These are phyloP conservation scores for Lichtheimia corymbifera DNA, from an alignment of 371 early-diverging fungal genomes.

Conservation along the genomic window DNA sequence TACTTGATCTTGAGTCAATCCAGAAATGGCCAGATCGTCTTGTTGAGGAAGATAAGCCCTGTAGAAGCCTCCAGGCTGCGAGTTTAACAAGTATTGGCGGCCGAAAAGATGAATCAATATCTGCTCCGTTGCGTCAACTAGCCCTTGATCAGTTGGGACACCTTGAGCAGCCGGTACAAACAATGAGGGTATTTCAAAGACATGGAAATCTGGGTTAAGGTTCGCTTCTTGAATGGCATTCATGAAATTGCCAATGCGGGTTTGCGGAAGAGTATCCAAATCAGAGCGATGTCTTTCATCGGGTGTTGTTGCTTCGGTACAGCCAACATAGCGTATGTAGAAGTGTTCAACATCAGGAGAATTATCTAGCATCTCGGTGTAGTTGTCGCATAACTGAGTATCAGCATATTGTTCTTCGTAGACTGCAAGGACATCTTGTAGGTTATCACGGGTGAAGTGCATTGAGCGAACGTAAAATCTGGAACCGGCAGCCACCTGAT, in stretches of 20 bases:
- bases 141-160: neutral
- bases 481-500: too few species aligned
- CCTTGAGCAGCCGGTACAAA: too few species aligned
- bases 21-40: too few species aligned
- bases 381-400: too few species aligned
- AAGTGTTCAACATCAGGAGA: neutral
- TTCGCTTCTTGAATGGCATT: neutral
- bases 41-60: neutral
- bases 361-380: too few species aligned
- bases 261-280: neutral
- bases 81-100: neutral
- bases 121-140: neutral
- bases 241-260: slow-evolving; percentile 1
- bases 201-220: neutral
- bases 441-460: too few species aligned
- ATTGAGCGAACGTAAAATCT: too few species aligned
- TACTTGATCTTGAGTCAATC: too few species aligned
- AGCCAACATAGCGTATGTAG: slow-evolving; percentile 1
- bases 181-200: neutral
- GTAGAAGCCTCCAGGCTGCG: slow-evolving; percentile 1
- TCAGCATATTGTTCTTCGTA: too few species aligned
- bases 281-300: neutral
- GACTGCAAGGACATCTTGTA: too few species aligned
- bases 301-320: neutral
- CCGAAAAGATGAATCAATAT: neutral